Percentiles rank a stretch among this genome's conserved stretches.
phyloP scores from a whole-genome alignment of 768 basidiomycete species.

The Pulveroboletus sp. region DNA sequence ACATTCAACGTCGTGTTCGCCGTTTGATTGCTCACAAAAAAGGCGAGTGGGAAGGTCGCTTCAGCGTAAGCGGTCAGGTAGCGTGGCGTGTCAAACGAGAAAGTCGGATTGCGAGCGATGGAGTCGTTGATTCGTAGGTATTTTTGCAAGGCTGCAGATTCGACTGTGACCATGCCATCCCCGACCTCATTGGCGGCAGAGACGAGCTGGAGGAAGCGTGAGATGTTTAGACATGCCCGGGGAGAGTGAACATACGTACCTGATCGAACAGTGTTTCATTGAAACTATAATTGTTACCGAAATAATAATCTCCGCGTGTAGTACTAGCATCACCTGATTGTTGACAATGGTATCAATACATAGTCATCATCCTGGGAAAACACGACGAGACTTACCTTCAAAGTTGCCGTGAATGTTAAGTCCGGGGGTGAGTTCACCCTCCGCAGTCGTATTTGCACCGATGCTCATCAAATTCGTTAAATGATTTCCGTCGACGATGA shows the following conservation, averaged over 20 bases:
- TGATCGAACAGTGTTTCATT: constrained; percentile 25
- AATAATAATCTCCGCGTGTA: constrained; percentile 26
- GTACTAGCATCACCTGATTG: constrained; percentile 26
- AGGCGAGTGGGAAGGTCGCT: constrained; percentile 23
- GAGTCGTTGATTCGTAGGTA: constrained; percentile 23
- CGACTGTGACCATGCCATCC: constrained; percentile 16
- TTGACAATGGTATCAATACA: not conserved
- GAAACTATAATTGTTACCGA: constrained; percentile 23
- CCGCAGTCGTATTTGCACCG: constrained; percentile 20
- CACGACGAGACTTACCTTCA: constrained; percentile 11
- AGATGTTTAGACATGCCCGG: not conserved
- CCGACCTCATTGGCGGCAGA: constrained; percentile 18
- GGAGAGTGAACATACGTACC: not conserved
- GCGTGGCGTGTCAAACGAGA: constrained; percentile 20
- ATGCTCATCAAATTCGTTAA: constrained; percentile 27
- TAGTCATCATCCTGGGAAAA: not conserved
- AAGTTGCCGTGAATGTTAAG: constrained; percentile 24
- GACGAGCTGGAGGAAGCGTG: constrained; percentile 7
- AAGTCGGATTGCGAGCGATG: constrained; percentile 23
- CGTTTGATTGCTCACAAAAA: constrained; percentile 25
- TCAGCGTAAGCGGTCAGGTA: constrained; percentile 21
- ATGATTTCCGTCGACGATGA: constrained; percentile 26
- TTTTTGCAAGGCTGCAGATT: constrained; percentile 22
- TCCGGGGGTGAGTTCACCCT: constrained; percentile 14
- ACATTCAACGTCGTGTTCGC: constrained; percentile 12